A percentile compares a stretch with the other conserved stretches of the same genome.
These are phyloP conservation scores for Verticillium isaacii DNA, from an alignment of 2,329 filamentous ascomycete genomes.

Conservation along the genomic window DNA sequence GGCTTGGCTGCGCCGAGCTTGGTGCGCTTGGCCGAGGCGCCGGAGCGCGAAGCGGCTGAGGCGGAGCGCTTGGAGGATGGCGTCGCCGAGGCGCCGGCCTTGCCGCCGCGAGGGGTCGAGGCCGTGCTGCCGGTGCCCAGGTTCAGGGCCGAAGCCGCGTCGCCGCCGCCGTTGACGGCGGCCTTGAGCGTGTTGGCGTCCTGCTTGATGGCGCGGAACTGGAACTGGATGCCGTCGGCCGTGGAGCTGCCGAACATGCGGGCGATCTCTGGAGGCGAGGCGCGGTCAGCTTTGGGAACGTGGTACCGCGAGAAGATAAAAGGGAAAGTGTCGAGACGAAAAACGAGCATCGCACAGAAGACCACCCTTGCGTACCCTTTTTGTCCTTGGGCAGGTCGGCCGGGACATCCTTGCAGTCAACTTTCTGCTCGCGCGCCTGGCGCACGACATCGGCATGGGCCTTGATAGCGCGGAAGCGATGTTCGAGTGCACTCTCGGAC, in stretches of 20 bases:
- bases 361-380: slow-evolving; percentile 29
- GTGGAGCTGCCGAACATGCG: slow-evolving; percentile 58
- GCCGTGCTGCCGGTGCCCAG: slow-evolving; percentile 19
- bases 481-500: slow-evolving; percentile 41
- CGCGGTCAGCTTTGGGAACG: background rate
- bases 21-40: slow-evolving; percentile 4
- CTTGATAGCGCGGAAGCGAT: slow-evolving; percentile 45
- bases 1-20: slow-evolving; percentile 18
- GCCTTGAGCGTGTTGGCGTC: slow-evolving; percentile 43
- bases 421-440: slow-evolving; percentile 24
- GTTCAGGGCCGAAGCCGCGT: slow-evolving; percentile 36
- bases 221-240: slow-evolving; percentile 52
- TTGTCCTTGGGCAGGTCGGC: slow-evolving; percentile 29
- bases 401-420: slow-evolving; percentile 38
- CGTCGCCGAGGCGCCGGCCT: slow-evolving; percentile 6
- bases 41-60: slow-evolving; percentile 6
- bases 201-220: slow-evolving; percentile 52
- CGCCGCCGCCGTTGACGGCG: slow-evolving; percentile 37
- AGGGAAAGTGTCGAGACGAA: background rate
- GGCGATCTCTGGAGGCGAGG: slow-evolving; percentile 45
- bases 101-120: slow-evolving; percentile 19
- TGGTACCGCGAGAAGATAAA: background rate
- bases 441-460: slow-evolving; percentile 34
- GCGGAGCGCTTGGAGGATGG: slow-evolving; percentile 11
- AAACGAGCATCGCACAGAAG: background rate